These are phyloP conservation scores for Metrosideros polymorpha DNA, from an alignment of 441 rosid genomes.

Conservation along the genomic window DNA sequence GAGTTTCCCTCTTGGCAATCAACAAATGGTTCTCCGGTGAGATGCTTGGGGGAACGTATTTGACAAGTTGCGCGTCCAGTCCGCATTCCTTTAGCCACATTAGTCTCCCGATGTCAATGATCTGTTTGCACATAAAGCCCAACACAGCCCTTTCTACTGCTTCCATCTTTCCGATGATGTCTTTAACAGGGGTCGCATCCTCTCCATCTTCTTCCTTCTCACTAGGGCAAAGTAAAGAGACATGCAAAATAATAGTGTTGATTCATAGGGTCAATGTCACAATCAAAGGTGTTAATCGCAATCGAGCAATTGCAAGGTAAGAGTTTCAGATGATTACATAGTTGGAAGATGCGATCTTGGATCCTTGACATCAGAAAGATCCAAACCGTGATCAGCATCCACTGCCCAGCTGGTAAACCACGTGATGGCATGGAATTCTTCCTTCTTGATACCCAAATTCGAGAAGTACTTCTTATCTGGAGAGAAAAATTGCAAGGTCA, in stretches of 20 bases:
- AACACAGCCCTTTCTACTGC: slow-evolving; percentile 55
- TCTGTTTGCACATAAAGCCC: slow-evolving; percentile 86
- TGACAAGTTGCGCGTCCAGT: slow-evolving; percentile 42
- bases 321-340: slow-evolving; percentile 15
- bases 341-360: slow-evolving; percentile 19
- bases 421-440: slow-evolving; percentile 65
- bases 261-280: not conserved
- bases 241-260: not conserved
- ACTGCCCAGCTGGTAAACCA: slow-evolving; percentile 98
- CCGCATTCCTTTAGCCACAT: slow-evolving; percentile 52
- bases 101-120: slow-evolving; percentile 72
- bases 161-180: slow-evolving; percentile 49
- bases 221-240: slow-evolving; percentile 12
- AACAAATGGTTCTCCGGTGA: slow-evolving; percentile 80
- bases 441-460: slow-evolving; percentile 41
- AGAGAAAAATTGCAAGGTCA: not conserved
- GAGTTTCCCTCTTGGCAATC: slow-evolving; percentile 22
- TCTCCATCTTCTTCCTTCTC: slow-evolving; percentile 19
- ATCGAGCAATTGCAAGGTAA: not conserved
- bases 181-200: slow-evolving; percentile 37
- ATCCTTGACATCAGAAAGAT: slow-evolving; percentile 30
- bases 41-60: slow-evolving; percentile 55
- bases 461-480: slow-evolving; percentile 57
- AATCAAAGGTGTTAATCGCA: not conserved
- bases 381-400: slow-evolving; percentile 76